A percentile compares a stretch with the other conserved stretches of the same genome.
Conservation (phyloP, 2,329 filamentous ascomycete genomes). For the Alternaria sp. region DNA sequence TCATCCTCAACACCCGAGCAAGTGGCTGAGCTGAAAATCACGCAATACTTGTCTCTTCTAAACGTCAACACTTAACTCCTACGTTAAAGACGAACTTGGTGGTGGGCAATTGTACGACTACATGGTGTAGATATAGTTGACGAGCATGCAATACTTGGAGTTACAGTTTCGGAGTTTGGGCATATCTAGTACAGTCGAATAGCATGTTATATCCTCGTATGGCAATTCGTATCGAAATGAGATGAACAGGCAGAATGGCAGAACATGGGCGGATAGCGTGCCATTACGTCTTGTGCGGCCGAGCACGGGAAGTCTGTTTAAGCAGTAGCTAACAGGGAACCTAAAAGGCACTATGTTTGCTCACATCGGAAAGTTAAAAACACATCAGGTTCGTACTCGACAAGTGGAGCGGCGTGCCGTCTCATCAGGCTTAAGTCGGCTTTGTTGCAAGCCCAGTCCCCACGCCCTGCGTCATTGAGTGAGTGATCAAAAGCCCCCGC, state of each 20-base stretch:
- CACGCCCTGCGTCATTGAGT: constrained; percentile 35
- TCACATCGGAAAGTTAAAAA: background rate
- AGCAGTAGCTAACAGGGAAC: background rate
- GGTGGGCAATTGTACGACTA: constrained; percentile 37
- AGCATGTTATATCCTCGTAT: background rate
- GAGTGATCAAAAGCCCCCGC: constrained; percentile 30
- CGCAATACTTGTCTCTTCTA: background rate
- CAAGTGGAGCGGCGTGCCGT: background rate
- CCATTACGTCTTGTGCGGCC: background rate
- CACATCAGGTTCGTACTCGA: background rate
- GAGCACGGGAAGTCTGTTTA: background rate
- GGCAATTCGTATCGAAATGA: background rate
- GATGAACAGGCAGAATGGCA: background rate
- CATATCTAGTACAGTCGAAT: background rate
- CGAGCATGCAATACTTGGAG: constrained; percentile 25
- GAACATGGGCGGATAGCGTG: background rate
- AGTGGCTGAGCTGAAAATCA: constrained; percentile 55
- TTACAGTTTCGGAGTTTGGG: constrained; percentile 25
- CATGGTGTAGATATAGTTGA: constrained; percentile 28
- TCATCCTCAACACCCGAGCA: constrained; percentile 90
- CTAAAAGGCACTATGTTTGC: background rate
- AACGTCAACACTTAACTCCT: background rate
- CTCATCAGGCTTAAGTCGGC: constrained; percentile 11
- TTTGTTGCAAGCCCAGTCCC: constrained; percentile 21
- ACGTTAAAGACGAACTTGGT: background rate